Conservation (phyloP, 148 eudicot species). For the Amaranthus palmeri region DNA sequence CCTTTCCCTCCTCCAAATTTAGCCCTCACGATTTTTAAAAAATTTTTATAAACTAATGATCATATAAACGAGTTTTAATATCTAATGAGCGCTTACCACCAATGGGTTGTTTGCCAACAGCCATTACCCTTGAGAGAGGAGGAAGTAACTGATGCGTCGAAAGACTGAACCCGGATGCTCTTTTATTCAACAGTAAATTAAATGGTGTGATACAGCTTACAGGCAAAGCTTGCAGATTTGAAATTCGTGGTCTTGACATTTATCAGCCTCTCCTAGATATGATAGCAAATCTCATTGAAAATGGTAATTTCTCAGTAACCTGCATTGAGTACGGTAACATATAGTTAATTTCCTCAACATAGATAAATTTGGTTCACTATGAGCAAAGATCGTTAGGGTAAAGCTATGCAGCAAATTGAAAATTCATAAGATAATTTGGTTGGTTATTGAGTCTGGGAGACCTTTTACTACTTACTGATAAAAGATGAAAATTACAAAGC, state of each 20-base stretch:
- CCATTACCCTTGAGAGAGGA: conserved; percentile 60
- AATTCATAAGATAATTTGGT: too few relatives aligned
- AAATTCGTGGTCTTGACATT: conserved; percentile 66
- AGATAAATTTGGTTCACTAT: too few relatives aligned
- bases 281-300: conserved; percentile 48
- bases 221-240: conserved; percentile 41
- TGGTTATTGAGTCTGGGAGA: too few relatives aligned
- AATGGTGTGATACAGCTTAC: conserved; percentile 46
- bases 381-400: too few relatives aligned
- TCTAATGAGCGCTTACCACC: conserved; percentile 50
- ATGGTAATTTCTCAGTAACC: conserved; percentile 36
- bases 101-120: conserved; percentile 87
- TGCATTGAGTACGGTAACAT: background rate
- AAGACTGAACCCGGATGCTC: conserved; percentile 61
- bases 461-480: too few relatives aligned
- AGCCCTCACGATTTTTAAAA: background rate
- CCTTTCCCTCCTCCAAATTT: background rate
- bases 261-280: conserved; percentile 70
- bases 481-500: background rate
- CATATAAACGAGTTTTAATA: background rate
- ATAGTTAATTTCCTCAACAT: background rate
- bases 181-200: conserved; percentile 54
- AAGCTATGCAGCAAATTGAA: too few relatives aligned
- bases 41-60: background rate
- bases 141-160: conserved; percentile 57